A percentile compares a stretch with the other conserved stretches of the same genome.
Evolutionary conservation across 164 flowering plant genomes (phyloP).

Genomic region (Piper betle): DNA sequence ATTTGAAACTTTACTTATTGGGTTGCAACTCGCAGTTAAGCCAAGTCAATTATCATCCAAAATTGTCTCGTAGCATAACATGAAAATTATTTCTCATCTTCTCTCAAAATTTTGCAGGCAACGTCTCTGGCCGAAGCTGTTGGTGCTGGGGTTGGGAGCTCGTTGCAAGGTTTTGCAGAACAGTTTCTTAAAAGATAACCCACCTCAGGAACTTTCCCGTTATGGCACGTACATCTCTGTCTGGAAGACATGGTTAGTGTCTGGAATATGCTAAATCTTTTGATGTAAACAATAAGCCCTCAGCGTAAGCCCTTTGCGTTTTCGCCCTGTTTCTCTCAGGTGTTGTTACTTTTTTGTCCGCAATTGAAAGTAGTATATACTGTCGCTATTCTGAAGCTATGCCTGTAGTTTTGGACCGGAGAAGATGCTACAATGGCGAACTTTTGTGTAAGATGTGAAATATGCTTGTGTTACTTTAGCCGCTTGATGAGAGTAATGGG

Average conservation of each 20-base stretch:
- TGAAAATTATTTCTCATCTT: neutral
- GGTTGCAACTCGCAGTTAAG: neutral
- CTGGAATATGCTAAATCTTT: no score
- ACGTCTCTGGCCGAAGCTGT: constrained; percentile 75
- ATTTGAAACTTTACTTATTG: no score
- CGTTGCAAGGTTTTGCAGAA: constrained; percentile 53
- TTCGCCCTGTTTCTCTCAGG: no score
- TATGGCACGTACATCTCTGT: no score
- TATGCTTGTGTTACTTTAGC: neutral
- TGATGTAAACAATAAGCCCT: no score
- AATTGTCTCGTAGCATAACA: no score
- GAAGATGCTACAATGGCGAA: neutral
- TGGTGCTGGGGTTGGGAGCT: constrained; percentile 67
- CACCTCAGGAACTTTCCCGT: neutral
- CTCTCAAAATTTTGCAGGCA: constrained; percentile 32
- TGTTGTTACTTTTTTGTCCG: no score
- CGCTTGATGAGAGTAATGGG: neutral
- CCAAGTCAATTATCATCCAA: neutral
- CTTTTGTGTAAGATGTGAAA: neutral
- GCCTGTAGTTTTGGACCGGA: no score
- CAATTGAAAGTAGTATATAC: no score
- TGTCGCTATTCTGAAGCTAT: no score
- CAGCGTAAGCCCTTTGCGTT: no score
- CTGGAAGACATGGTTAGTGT: no score
- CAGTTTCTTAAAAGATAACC: constrained; percentile 25